A percentile compares a stretch with the other conserved stretches of the same genome.
Conservation (phyloP, 2,329 filamentous ascomycete genomes). For the Malbranchea zuffiana region DNA sequence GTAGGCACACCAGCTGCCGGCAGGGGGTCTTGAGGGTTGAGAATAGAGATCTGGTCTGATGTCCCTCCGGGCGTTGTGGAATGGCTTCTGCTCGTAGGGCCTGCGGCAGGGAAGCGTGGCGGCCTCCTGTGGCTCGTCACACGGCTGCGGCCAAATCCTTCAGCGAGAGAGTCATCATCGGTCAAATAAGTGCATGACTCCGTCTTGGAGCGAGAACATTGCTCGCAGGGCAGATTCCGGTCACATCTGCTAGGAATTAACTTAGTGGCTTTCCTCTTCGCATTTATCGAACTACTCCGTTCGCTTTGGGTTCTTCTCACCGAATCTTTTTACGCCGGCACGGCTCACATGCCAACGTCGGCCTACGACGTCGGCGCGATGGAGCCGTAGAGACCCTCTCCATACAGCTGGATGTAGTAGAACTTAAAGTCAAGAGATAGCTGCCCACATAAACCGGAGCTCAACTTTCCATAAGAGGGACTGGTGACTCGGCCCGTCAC, state of each 20-base stretch:
- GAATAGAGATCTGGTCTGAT: no score
- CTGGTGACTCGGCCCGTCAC: no score
- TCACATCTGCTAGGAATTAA: constrained; percentile 2
- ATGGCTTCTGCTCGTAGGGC: no score
- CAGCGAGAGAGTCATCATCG: constrained; percentile 1
- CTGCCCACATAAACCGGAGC: no score
- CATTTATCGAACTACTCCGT: neutral
- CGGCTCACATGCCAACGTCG: constrained; percentile 7
- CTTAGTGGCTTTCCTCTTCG: no score
- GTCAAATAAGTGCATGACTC: constrained; percentile 3
- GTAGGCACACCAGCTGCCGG: neutral
- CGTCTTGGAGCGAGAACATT: constrained; percentile 6
- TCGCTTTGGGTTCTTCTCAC: neutral
- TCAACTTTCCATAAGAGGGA: no score
- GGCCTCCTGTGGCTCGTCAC: neutral
- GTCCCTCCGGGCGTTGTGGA: no score
- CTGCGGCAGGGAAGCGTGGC: neutral
- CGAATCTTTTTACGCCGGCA: constrained; percentile 8
- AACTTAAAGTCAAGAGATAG: no score
- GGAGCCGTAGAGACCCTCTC: neutral
- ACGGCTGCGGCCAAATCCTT: neutral
- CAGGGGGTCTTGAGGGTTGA: neutral
- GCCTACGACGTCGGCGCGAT: constrained; percentile 5
- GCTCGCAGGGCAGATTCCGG: constrained; percentile 6
- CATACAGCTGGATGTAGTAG: neutral